These are phyloP conservation scores for Hypoxylon rubiginosum DNA, from an alignment of 2,329 filamentous ascomycete species.

Conservation along the genomic window DNA sequence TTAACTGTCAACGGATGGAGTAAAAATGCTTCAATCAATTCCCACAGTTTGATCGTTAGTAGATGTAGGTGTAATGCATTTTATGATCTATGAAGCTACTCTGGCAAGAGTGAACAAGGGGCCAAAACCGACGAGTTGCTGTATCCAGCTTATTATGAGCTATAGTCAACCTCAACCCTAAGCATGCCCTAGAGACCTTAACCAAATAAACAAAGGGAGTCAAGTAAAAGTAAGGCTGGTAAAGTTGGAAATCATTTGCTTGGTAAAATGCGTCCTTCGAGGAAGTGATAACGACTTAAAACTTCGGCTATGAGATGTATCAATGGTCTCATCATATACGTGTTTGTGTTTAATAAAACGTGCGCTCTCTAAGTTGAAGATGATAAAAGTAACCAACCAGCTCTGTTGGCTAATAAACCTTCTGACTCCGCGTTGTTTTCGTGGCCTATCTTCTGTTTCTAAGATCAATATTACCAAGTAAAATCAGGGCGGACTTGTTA, in stretches of 20 bases:
- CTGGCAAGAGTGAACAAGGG: too few relatives aligned
- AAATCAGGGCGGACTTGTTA: neutral
- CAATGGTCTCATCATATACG: neutral
- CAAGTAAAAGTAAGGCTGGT: neutral
- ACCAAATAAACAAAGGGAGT: neutral
- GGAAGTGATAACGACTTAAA: neutral
- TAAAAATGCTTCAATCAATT: too few relatives aligned
- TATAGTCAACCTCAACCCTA: too few relatives aligned
- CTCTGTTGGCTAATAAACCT: too few relatives aligned
- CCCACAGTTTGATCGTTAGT: too few relatives aligned
- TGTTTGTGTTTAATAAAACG: neutral
- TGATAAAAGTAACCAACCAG: neutral
- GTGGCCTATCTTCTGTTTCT: neutral
- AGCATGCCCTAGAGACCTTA: too few relatives aligned
- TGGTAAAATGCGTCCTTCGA: too few relatives aligned
- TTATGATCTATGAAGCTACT: too few relatives aligned
- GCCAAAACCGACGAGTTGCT: too few relatives aligned
- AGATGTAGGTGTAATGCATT: too few relatives aligned
- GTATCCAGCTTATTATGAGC: too few relatives aligned
- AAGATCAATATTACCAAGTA: neutral
- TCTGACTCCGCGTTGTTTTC: neutral
- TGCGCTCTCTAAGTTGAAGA: neutral
- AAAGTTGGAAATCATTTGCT: neutral
- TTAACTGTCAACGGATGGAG: too few relatives aligned
- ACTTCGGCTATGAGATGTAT: neutral